Evolutionary conservation across 257 asterid species (phyloP), one percentile per base, ranked within the genome.

Genomic region (Ophiorrhiza pumila): DNA sequence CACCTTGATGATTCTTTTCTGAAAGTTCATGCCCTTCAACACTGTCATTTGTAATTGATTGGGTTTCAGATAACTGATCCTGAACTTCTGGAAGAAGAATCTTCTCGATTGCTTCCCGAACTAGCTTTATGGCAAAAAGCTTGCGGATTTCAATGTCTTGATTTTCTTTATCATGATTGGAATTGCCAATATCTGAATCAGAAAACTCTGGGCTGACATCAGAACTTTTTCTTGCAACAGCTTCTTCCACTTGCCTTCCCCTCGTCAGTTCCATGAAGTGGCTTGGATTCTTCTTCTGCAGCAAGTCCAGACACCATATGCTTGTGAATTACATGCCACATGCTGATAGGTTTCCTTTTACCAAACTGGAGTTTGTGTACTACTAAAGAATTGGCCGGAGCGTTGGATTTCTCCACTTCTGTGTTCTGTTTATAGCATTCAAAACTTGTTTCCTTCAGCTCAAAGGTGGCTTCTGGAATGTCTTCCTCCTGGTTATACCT

Each of bases 11-110:
- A 77, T 79, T 79, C 49, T 49, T 81, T 75, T 81, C 84, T 5
- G 69, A 25, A 74, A 73, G 37, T 80, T 85, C 90, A 37, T 82
- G 73, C 50, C 81, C 87, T 57, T 86, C 82, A 66, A 83, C 59
- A 71, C 57, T 68, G 56, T 91, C 96, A 69, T 91, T 83, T 31
- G 90, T 65, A 23, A 78, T 43, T 23, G 97, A 90, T 78, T 83
- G 96, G 74, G 74, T 88, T 74, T 95, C 96, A 35, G 96, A 86
- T 41, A 82, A 69, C 55, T 87, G 96, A 68, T 93, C 98, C 72
- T 91, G 97, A 78, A 95, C 87, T 75, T 92, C 98, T 9, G 99
- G 96, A 68, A 95, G 95, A 75, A 95, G 99, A 82, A 95, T 87
- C 87, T 87, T 95, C 87, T 95, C 99, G 32, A 95, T 87, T 11